Percentiles rank a stretch among this genome's conserved stretches.
phyloP scores from a whole-genome alignment of 164 flowering plant genomes.

The Platanus orientalis region DNA sequence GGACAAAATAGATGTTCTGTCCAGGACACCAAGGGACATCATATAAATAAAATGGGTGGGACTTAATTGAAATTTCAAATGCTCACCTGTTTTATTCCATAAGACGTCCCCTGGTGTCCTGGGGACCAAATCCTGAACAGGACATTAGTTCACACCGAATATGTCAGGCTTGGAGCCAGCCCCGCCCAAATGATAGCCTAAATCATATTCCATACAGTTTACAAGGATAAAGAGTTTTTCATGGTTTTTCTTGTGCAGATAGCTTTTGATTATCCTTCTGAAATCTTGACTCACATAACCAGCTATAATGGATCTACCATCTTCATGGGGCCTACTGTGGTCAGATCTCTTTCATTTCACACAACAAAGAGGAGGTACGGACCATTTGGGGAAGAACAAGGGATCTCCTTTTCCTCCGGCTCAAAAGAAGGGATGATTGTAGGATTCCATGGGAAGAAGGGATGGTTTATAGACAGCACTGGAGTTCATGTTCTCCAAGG shows the following conservation, averaged over 20 bases:
- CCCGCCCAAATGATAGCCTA: too few species aligned
- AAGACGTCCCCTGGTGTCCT: too few species aligned
- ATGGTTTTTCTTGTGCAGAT: slow-evolving; percentile 38
- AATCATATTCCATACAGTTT: too few species aligned
- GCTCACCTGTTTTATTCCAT: too few species aligned
- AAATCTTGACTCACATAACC: slow-evolving; percentile 59
- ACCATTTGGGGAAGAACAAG: slow-evolving; percentile 80
- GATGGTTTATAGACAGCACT: slow-evolving; percentile 61
- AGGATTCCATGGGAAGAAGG: slow-evolving; percentile 75
- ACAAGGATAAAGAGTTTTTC: too few species aligned
- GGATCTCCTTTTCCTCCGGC: slow-evolving; percentile 45
- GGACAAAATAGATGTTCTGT: too few species aligned
- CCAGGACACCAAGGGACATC: too few species aligned
- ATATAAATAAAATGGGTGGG: too few species aligned
- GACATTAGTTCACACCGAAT: too few species aligned
- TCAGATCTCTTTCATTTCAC: slow-evolving; percentile 76
- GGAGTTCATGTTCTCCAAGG: slow-evolving; percentile 72
- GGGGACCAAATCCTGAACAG: too few species aligned
- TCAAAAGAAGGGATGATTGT: slow-evolving; percentile 51
- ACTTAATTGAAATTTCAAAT: too few species aligned
- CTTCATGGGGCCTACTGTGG: slow-evolving; percentile 62
- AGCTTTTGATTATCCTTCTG: slow-evolving; percentile 62
- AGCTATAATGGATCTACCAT: slow-evolving; percentile 61
- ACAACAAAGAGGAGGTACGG: slow-evolving; percentile 67
- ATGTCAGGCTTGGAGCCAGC: too few species aligned